Evolutionary conservation across 2,329 filamentous ascomycete genomes (phyloP).

Genomic region (Hypocreales sp.): DNA sequence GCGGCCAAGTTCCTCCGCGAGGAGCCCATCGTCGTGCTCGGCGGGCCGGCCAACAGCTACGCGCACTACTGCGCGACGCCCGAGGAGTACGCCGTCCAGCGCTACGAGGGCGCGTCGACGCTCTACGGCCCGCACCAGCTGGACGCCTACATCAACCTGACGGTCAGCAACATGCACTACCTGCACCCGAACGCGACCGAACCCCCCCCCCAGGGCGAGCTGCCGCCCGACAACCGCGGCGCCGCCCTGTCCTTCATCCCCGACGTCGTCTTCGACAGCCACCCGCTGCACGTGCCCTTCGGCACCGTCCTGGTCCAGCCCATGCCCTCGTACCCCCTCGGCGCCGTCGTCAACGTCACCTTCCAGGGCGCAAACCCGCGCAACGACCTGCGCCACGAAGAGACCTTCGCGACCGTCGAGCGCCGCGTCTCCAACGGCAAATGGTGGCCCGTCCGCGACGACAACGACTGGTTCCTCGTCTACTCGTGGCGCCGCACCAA

Average conservation of each 20-base stretch:
- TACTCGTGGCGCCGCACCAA: constrained; percentile 67
- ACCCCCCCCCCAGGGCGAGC: constrained; percentile 34
- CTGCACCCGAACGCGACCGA: constrained; percentile 19
- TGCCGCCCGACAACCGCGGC: constrained; percentile 64
- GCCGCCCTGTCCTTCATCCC: constrained; percentile 68
- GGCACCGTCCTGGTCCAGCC: constrained; percentile 49
- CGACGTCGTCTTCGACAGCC: constrained; percentile 58
- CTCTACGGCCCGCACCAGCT: constrained; percentile 74
- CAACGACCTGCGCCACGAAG: constrained; percentile 68
- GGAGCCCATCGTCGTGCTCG: constrained; percentile 63
- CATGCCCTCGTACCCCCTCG: constrained; percentile 36
- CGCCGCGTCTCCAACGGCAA: constrained; percentile 23
- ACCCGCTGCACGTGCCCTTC: constrained; percentile 51
- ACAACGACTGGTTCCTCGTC: constrained; percentile 71
- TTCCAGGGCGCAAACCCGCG: constrained; percentile 85
- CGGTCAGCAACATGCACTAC: constrained; percentile 42
- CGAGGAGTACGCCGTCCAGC: constrained; percentile 70
- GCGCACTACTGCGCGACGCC: constrained; percentile 67
- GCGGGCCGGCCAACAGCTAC: constrained; percentile 83
- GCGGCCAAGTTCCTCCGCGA: constrained; percentile 31
- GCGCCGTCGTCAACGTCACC: constrained; percentile 45
- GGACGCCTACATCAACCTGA: constrained; percentile 76
- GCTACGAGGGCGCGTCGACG: constrained; percentile 91
- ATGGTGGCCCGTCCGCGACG: constrained; percentile 57
- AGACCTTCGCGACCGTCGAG: constrained; percentile 67